Evolutionary conservation across 1,139 yeast genomes (phyloP), one percentile per base, ranked within the genome.

Genomic region (Entelexis sorbosivorans): DNA sequence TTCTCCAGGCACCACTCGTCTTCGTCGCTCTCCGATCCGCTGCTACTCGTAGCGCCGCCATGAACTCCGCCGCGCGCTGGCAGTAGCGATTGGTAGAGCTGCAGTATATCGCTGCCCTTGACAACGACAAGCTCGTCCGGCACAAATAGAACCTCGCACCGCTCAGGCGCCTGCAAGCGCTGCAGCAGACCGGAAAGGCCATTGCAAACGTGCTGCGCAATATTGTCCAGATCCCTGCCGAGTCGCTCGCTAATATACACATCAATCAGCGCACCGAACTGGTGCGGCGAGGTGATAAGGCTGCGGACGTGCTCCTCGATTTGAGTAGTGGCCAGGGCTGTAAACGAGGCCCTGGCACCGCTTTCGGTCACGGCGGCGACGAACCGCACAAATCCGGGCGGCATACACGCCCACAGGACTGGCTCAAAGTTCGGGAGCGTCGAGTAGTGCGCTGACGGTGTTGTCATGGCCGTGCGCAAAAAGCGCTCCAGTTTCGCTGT

Each of bases 1-100:
- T 64, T 66, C 11, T 61, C 65, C n/a, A 67, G 55, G 36, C 66
- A 65, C 69, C 69, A 66, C 16, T 58, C 60, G 33, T 62, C 66
- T 8, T 59, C 64, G 11, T 58, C 63, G 16, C 38, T 28, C 54
- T 50, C 28, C 36, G 58, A 13, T 9, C 24, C 26, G 44, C 34
- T 34, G 35, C 47, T 14, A 42, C 47, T 32, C 6, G 24, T 6
- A 22, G 42, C 17, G 33, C 49, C 16, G 14, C 36, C 36, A 13
- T 20, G 45, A 2, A 42, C 9, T 38, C 22, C 48, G 22, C 33
- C 51, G 50, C 44, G 55, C 51, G 20, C 29, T 16, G 51, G 58
- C 16, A 50, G 50, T 42, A 67, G 52, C 1, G 64, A 58, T 9
- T 65, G 52, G 51, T 61, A 66, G 17, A 67, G 52, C 34, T 57